These are phyloP conservation scores for Musa beccarii DNA, from an alignment of 176 grass and related monocot genomes.

Conservation along the genomic window DNA sequence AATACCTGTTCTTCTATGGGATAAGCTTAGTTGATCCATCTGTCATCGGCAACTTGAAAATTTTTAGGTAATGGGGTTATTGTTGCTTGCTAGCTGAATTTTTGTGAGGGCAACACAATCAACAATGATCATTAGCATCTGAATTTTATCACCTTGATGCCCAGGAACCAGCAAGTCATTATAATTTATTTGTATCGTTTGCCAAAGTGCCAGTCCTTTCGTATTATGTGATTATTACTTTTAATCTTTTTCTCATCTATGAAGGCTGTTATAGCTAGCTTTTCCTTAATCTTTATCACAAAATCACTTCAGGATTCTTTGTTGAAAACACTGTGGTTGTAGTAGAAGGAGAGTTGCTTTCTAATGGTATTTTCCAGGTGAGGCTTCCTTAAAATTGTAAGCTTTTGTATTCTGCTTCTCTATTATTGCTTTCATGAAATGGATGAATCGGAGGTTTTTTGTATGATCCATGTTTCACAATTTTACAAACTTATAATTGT, in stretches of 20 bases:
- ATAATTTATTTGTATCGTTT: not conserved
- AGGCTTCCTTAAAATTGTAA: not conserved
- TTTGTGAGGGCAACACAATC: no score
- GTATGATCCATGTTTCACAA: not conserved
- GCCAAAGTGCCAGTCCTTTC: not conserved
- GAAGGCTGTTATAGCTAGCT: not conserved
- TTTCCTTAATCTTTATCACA: slow-evolving; percentile 73
- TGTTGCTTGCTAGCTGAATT: no score
- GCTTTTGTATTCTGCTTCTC: not conserved
- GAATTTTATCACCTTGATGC: no score
- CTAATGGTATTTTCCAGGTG: slow-evolving; percentile 83
- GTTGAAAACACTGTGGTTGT: slow-evolving; percentile 86
- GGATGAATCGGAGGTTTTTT: not conserved
- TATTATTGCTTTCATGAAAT: not conserved
- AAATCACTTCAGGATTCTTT: slow-evolving; percentile 90
- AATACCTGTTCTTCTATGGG: no score
- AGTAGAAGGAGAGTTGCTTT: slow-evolving; percentile 77
- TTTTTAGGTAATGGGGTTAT: no score
- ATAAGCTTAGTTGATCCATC: no score
- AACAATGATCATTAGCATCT: no score
- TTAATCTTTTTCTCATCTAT: not conserved
- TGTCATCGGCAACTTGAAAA: no score
- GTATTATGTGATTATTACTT: not conserved
- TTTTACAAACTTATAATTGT: not conserved
- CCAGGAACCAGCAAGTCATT: not conserved